Evolutionary conservation across 1,139 yeast genomes (phyloP).

Genomic region (Yarrowia galli): DNA sequence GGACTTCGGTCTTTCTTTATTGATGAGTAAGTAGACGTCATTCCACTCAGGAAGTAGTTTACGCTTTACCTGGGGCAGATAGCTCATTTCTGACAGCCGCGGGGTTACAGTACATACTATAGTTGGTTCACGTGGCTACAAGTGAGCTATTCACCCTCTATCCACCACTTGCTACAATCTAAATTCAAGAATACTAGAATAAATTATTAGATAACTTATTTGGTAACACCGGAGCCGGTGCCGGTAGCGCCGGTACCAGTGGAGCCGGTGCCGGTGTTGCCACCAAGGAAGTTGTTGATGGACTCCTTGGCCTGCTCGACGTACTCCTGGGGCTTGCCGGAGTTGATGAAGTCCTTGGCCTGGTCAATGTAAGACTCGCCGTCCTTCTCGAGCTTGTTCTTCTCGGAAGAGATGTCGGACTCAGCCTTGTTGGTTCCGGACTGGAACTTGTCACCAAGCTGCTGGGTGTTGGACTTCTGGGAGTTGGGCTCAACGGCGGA

Average conservation of each 20-base stretch:
- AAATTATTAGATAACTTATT: constrained; percentile 13
- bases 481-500: constrained; percentile 64
- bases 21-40: no score
- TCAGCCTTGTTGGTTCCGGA: constrained; percentile 42
- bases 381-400: constrained; percentile 36
- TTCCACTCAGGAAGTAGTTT: no score
- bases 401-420: constrained; percentile 38
- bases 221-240: constrained; percentile 4
- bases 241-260: constrained; percentile 34
- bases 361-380: constrained; percentile 41
- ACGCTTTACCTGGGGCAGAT: no score
- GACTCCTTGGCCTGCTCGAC: constrained; percentile 44
- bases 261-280: constrained; percentile 34
- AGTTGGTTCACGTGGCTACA: no score
- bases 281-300: constrained; percentile 45
- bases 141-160: no score
- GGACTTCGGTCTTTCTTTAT: no score
- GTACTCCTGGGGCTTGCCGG: constrained; percentile 44
- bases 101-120: no score
- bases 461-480: constrained; percentile 73
- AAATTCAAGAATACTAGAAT: neutral
- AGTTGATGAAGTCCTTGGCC: constrained; percentile 44
- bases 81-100: no score
- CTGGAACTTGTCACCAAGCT: constrained; percentile 61
- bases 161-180: no score